A percentile compares a stretch with the other conserved stretches of the same genome.
These are phyloP conservation scores for Tolypocladium amazonense DNA, from an alignment of 2,329 filamentous ascomycete genomes.

Conservation along the genomic window DNA sequence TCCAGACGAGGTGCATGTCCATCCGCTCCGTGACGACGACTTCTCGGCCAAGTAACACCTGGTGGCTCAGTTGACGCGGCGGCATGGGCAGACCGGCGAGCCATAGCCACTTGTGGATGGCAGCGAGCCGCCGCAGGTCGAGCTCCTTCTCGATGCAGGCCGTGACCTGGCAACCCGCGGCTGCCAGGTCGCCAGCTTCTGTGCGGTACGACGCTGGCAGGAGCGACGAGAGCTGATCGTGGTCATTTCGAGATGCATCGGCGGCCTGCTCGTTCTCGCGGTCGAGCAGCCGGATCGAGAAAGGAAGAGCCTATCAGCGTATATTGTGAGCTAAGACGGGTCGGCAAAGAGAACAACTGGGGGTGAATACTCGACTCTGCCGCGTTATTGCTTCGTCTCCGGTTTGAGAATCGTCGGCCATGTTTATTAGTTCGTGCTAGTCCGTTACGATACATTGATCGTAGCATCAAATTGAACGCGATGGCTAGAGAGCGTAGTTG, in stretches of 20 bases:
- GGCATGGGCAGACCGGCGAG: slow-evolving; percentile 1
- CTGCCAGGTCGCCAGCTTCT: slow-evolving; percentile 4
- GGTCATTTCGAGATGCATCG: background rate
- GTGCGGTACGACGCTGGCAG: slow-evolving; percentile 27
- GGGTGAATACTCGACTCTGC: background rate
- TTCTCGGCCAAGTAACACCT: slow-evolving; percentile 12
- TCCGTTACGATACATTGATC: no score
- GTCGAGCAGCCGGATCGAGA: background rate
- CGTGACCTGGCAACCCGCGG: background rate
- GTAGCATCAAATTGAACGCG: background rate
- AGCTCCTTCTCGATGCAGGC: slow-evolving; percentile 5
- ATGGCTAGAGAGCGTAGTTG: background rate
- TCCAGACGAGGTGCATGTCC: slow-evolving; percentile 20
- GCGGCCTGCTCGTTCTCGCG: background rate
- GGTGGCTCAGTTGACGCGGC: slow-evolving; percentile 14
- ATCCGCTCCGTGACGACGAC: slow-evolving; percentile 17
- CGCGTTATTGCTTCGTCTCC: background rate
- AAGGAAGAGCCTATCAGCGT: background rate
- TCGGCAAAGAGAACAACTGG: background rate
- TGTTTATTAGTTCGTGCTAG: background rate
- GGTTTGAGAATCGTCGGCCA: background rate
- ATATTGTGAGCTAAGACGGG: background rate
- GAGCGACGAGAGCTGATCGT: slow-evolving; percentile 1
- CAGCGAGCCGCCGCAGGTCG: slow-evolving; percentile 4
- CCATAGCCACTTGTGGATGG: slow-evolving; percentile 4